These are phyloP conservation scores for Populus trichocarpa DNA, from an alignment of 441 rosid species.

Conservation along the genomic window DNA sequence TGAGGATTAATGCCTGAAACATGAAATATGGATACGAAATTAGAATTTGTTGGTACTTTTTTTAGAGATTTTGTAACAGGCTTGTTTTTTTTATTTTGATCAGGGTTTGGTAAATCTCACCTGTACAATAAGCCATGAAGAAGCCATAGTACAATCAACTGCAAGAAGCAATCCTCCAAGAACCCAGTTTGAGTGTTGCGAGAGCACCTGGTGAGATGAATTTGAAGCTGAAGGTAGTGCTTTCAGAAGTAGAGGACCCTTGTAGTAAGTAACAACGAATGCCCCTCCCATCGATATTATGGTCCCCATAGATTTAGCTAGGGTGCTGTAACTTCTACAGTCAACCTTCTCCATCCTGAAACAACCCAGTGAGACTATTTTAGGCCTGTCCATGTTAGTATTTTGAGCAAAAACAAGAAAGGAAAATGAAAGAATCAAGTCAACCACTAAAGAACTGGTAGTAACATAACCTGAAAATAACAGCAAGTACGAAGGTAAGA, in stretches of 20 bases:
- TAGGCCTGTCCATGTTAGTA: not conserved
- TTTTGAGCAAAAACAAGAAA: not conserved
- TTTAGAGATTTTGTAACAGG: not conserved
- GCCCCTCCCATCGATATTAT: constrained; percentile 33
- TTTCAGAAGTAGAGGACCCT: constrained; percentile 17
- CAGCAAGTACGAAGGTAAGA: constrained; percentile 38
- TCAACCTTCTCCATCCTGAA: constrained; percentile 35
- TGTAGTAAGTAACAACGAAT: constrained; percentile 30
- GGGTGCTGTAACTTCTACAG: constrained; percentile 24
- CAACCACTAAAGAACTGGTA: not conserved
- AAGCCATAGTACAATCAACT: constrained; percentile 4
- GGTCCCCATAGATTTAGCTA: constrained; percentile 36
- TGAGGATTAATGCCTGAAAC: constrained; percentile 3
- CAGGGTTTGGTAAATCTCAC: constrained; percentile 2
- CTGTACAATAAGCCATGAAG: constrained; percentile 19
- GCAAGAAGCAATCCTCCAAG: constrained; percentile 30
- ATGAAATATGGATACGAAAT: not conserved
- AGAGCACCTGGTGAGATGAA: not conserved
- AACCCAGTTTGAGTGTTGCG: constrained; percentile 20
- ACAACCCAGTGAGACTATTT: not conserved
- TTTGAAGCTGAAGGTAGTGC: not conserved
- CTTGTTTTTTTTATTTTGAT: too few relatives aligned
- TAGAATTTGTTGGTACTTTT: not conserved
- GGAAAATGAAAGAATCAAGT: not conserved
- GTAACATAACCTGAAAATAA: constrained; percentile 30